Evolutionary conservation across 768 basidiomycete species (phyloP).

Genomic region (Pulveroboletus sp.): DNA sequence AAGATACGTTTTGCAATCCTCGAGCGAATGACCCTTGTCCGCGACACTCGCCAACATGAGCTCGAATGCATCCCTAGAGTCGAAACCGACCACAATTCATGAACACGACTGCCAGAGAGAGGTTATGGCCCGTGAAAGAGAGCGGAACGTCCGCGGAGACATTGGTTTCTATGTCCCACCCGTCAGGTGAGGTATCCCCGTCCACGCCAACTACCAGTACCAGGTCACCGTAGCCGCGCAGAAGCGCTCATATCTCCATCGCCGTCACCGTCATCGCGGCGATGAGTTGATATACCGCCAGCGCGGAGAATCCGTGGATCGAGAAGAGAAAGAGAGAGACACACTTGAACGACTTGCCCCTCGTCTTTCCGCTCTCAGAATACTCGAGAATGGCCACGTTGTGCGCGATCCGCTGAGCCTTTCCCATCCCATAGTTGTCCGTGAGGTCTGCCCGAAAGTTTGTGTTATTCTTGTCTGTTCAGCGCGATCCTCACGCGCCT

Average conservation of each 20-base stretch:
- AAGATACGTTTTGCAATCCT: conserved; percentile 78
- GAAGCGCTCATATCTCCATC: background rate
- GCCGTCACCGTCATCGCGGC: background rate
- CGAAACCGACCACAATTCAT: conserved; percentile 13
- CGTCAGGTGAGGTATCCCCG: background rate
- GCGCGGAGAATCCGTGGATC: background rate
- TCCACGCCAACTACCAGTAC: background rate
- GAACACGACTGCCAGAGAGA: conserved; percentile 3
- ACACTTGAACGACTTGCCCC: conserved; percentile 37
- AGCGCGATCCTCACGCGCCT: background rate
- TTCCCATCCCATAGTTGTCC: conserved; percentile 86
- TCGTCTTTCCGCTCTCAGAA: conserved; percentile 17
- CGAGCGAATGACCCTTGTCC: conserved; percentile 70
- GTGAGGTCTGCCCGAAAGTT: conserved; percentile 57
- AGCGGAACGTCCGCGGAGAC: conserved; percentile 5
- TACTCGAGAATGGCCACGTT: conserved; percentile 60
- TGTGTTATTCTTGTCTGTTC: background rate
- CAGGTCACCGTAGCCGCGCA: background rate
- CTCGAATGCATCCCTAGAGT: conserved; percentile 74
- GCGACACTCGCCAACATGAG: conserved; percentile 81
- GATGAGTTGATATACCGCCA: background rate
- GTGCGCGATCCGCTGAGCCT: conserved; percentile 62
- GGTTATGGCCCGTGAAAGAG: conserved; percentile 4
- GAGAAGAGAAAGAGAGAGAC: conserved; percentile 25
- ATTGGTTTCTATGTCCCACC: background rate